Evolutionary conservation across 2,329 filamentous ascomycete genomes (phyloP), one percentile per base, ranked within the genome.

Genomic region (Periconia digitata): DNA sequence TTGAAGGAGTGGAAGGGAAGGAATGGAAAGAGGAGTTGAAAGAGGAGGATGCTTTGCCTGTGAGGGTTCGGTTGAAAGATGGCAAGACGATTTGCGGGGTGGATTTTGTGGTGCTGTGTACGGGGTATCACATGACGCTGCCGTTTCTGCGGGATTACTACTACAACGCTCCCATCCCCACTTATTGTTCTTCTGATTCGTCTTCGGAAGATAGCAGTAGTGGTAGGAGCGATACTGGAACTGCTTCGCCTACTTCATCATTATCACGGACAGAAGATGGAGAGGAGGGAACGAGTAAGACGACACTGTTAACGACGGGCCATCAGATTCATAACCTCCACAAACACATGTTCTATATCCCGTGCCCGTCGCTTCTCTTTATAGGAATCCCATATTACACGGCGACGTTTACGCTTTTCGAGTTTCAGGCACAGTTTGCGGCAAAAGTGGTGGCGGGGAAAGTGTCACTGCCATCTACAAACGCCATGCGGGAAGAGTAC

Each of bases 301-400:
- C 64, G 0, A 66, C 82, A 0, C 71, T 90, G 0, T 80, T 89
- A 4, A 88, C 82, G 0, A 83, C 87, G 38, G 85, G 85, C 2
- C 77, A 76, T 12, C 81, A 84, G 62, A 64, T 75, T 2, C 85
- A 89, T 58, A 88, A 89, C 54, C 72, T 89, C 1, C 82, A 88
- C 72, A 82, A 82, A 49, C 85, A 89, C 61, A 84, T 89, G 13
- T 89, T 86, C 62, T 89, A 87, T 66, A 87, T 87, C 37, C 77
- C 78, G 0, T 85, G 89, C 50, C 84, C 85, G 0, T 80, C 82
- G 0, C 71, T 89, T 0, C 72, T 76, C 0, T 88, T 88, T 53
- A 72, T 88, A 16, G 85, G 85, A 0, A 80, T 85, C 0, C 84
- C 83, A 0, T 87, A 83, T 58, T 81, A 86, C 58, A 82, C 82